Base-by-base conservation (phyloP, 2,329 filamentous ascomycete genomes). In the Neopestalotiopsis sp. region DNA sequence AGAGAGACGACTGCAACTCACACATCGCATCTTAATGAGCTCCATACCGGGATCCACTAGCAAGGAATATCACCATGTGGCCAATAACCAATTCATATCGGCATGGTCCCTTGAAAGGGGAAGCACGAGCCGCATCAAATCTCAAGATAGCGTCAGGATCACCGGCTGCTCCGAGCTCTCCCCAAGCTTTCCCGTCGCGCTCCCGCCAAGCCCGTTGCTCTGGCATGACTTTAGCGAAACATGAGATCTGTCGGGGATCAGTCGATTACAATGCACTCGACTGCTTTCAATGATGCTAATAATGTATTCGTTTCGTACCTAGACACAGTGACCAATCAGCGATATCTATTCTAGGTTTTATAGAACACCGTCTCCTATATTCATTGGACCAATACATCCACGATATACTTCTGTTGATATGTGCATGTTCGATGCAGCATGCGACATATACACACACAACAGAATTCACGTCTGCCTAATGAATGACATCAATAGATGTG, bases 21-120 rank as follows among this genome's bases (percentile, higher is more conserved):
- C 57, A n/a, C 10, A 59, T 59, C 57, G 28, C 57, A 34, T 34
- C 24, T 59, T 59, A 34, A 59, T 34, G 30, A 59, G 57, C 57
- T 30, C 57, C 45, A 53, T 53, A 6, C n/a, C 24, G 57, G 30
- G 57, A 59, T 28, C 57, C 57, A 59, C 57, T 30, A 28, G 24
- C 24, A 59, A 59, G 30, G 57, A 59, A 59, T 24, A 59, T 59
- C 57, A 34, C 57, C 57, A 59, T 59, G 24, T 59, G 57, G 24
- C 28, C 57, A 59, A 30, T 59, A 53, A 53, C 45, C 45, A 24
- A 53, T 53, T 53, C 45, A 53, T 53, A n/a, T 59, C 57, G 57
- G 28, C 57, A 59, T 59, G 57, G 57, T 30, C 30, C 57, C 57
- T 59, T 20, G 45, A 53, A 38, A 53, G 45, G 45, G 45, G 45